Base-by-base conservation (phyloP, 164 flowering plant genomes). In the Paratinospora sagittata region DNA sequence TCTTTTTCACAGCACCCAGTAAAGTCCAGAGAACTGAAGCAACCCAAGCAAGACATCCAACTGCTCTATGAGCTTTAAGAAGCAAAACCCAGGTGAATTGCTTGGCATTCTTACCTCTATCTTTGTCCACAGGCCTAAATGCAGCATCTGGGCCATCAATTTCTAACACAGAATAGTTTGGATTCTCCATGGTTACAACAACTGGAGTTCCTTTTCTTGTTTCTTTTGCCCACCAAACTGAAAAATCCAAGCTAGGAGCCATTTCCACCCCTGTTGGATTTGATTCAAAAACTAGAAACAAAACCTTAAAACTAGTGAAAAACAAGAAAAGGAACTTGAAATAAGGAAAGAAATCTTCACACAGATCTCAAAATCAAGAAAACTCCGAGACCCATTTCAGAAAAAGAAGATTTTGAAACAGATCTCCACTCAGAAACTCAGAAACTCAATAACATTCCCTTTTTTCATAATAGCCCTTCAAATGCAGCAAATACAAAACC, bases 131-230 rank as follows among this genome's bases (percentile, higher is more conserved):
- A 0, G 87, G 86, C 77, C 78, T 55, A 71, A 88, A 87, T 72
- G 89, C 85, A 3, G 82, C 74, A 66, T 86, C 91, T 6, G 91
- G 92, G 23, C 86, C 87, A 27, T 90, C 83, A 65, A 90, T 83
- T 75, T 90, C 91, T 13, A 90, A 83, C 12, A 88, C 81, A 4
- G 92, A 87, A 82, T 79, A 85, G 72, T 87, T 90, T 49, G 96
- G 90, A 65, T 88, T 90, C 86, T 90, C 96, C 96, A 90, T 90
- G 52, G 83, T 90, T 73, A 90, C 96, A 8, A 88, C 86, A 60
- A 89, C 94, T 10, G 94, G 90, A 13, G 89, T 86, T 41, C 94
- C 91, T 69, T 79, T 86, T 65, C 79, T 62, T 8, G 68, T 77
- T 10, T 85, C 91, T 76, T 86, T 86, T 8, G 69, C 75, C 86